Conservation (phyloP, 2,329 filamentous ascomycete species). For the Neobulgaria alba region DNA sequence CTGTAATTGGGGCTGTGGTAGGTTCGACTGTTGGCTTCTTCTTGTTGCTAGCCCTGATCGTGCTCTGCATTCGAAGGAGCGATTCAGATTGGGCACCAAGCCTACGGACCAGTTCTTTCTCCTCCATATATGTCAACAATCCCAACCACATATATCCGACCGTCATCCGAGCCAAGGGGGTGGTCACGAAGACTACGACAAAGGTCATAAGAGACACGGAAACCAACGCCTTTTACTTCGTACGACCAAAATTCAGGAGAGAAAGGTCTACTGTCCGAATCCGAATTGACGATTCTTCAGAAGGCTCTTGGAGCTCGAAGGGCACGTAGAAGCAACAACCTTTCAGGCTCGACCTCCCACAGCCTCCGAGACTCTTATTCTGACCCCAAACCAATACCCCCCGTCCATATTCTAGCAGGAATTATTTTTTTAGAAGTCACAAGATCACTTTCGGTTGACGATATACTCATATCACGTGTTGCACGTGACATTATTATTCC, state of each 20-base stretch:
- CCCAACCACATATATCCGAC: conserved; percentile 8
- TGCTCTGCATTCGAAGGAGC: conserved; percentile 7
- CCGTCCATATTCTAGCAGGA: background rate
- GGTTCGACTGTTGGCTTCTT: conserved; percentile 11
- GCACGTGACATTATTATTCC: background rate
- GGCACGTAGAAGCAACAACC: background rate
- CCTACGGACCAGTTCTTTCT: conserved; percentile 2
- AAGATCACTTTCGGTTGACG: background rate
- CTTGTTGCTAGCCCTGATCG: conserved; percentile 6
- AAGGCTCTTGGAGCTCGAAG: conserved; percentile 2
- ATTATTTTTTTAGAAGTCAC: background rate
- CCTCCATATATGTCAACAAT: conserved; percentile 8
- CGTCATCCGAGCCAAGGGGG: conserved; percentile 1
- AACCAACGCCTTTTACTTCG: conserved; percentile 1
- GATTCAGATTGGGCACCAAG: conserved; percentile 7
- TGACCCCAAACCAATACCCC: too few relatives aligned
- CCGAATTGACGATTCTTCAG: conserved; percentile 2
- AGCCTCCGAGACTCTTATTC: background rate
- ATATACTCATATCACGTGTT: background rate
- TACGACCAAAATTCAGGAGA: conserved; percentile 1
- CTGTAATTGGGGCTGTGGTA: conserved; percentile 9
- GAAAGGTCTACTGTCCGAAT: conserved; percentile 3
- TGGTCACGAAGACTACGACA: conserved; percentile 1
- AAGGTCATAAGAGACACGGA: background rate
- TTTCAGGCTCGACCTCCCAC: background rate